phyloP scores from a whole-genome alignment of 345 rosid genomes.

The Bretschneidera sinensis region DNA sequence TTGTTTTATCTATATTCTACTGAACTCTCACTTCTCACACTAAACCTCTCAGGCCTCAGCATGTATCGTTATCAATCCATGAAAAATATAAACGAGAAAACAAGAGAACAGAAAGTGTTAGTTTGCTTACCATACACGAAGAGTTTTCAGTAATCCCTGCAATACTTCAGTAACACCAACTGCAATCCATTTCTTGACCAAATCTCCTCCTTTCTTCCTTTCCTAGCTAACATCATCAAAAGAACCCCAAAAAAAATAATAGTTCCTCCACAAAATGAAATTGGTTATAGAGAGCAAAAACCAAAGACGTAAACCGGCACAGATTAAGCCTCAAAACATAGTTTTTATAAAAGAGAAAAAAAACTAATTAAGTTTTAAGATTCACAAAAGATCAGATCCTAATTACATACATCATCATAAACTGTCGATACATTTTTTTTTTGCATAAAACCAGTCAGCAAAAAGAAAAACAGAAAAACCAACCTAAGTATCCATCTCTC shows the following conservation, averaged over 20 bases:
- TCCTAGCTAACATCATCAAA: slow-evolving; percentile 1
- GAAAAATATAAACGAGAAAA: background rate
- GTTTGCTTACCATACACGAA: slow-evolving; percentile 22
- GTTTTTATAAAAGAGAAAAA: background rate
- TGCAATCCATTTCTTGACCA: background rate
- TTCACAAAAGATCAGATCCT: slow-evolving; percentile 16
- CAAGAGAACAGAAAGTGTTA: background rate
- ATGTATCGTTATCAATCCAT: too few species aligned
- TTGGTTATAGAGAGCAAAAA: slow-evolving; percentile 1
- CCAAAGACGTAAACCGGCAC: background rate
- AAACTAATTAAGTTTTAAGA: background rate
- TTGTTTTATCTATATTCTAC: too few species aligned
- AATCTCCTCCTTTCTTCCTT: background rate
- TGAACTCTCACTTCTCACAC: too few species aligned
- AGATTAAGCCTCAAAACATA: too few species aligned
- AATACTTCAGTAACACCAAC: slow-evolving; percentile 9
- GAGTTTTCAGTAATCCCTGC: slow-evolving; percentile 1
- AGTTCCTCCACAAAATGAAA: background rate
- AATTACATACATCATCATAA: slow-evolving; percentile 1
- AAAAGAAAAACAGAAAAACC: too few species aligned
- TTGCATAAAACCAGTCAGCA: slow-evolving; percentile 21
- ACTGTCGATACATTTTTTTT: slow-evolving; percentile 12
- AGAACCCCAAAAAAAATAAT: too few species aligned
- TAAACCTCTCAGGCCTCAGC: too few species aligned
- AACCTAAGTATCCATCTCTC: too few species aligned